Percentiles rank a stretch among this genome's conserved stretches.
Conservation (phyloP, 805 yeast genomes). For the Tetrapisispora nanseiensis region DNA sequence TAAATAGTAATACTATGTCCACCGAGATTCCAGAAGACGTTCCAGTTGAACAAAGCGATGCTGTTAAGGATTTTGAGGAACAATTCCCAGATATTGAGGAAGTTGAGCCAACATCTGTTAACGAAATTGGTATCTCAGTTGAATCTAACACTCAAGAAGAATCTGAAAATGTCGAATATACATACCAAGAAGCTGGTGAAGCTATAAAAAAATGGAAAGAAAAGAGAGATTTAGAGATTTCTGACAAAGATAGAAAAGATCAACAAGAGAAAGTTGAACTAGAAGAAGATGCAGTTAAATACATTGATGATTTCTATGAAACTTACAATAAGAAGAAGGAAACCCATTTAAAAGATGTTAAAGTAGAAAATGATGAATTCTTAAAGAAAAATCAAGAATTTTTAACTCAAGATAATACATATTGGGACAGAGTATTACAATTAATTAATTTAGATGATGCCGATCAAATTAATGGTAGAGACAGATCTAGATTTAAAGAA, state of each 20-base stretch:
- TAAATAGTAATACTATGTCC: neutral
- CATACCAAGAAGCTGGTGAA: conserved; percentile 22
- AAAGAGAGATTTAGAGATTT: conserved; percentile 68
- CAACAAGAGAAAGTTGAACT: conserved; percentile 54
- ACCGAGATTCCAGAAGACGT: neutral
- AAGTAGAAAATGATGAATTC: conserved; percentile 60
- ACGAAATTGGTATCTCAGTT: neutral
- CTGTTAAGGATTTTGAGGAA: conserved; percentile 45
- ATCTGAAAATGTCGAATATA: conserved; percentile 35
- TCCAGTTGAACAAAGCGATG: neutral
- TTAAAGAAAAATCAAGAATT: conserved; percentile 65
- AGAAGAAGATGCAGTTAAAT: conserved; percentile 65
- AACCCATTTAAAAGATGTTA: conserved; percentile 50
- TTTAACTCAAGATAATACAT: conserved; percentile 62
- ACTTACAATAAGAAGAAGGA: conserved; percentile 81
- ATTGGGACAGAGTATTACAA: conserved; percentile 66
- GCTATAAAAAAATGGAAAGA: conserved; percentile 71
- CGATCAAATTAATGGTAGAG: conserved; percentile 40
- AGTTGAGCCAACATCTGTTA: neutral
- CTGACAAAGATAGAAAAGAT: conserved; percentile 67
- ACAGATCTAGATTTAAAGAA: conserved; percentile 61
- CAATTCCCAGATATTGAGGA: conserved; percentile 44
- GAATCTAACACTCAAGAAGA: conserved; percentile 14
- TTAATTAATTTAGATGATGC: conserved; percentile 38
- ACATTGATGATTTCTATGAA: conserved; percentile 87